phyloP scores from a whole-genome alignment of 2,329 filamentous ascomycete genomes.

The Cladosporium oxysporum region DNA sequence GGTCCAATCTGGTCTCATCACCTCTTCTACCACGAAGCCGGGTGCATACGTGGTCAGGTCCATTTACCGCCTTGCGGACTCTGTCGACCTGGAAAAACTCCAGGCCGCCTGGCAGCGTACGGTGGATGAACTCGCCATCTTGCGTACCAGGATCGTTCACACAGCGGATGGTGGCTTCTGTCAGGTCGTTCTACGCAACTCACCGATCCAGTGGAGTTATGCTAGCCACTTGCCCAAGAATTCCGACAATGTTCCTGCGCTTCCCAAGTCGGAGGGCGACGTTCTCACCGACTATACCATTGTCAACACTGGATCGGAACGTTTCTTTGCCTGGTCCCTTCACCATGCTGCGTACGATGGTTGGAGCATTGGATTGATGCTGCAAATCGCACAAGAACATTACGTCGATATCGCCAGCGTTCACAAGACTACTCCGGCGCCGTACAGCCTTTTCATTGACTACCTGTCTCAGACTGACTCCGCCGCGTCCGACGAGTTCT shows the following conservation, averaged over 20 bases:
- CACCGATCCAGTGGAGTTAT: constrained; percentile 5
- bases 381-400: constrained; percentile 8
- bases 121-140: constrained; percentile 36
- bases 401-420: background rate
- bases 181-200: constrained; percentile 37
- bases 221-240: background rate
- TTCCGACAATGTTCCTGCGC: constrained; percentile 8
- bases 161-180: constrained; percentile 40
- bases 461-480: constrained; percentile 4
- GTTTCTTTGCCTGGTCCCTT: constrained; percentile 16
- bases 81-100: constrained; percentile 37
- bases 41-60: constrained; percentile 12
- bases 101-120: constrained; percentile 42
- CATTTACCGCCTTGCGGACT: constrained; percentile 8
- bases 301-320: constrained; percentile 7
- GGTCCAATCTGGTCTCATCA: constrained; percentile 45
- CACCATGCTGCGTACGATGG: constrained; percentile 17
- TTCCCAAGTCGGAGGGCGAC: constrained; percentile 9
- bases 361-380: constrained; percentile 16
- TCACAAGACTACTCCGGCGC: background rate
- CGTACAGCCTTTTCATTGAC: constrained; percentile 15
- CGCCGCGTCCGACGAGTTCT: constrained; percentile 4
- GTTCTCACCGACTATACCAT: constrained; percentile 16
- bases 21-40: constrained; percentile 24
- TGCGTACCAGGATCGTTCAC: constrained; percentile 45